Conservation (phyloP, 2,329 filamentous ascomycete species). For the Emmonsiellopsis sp. region DNA sequence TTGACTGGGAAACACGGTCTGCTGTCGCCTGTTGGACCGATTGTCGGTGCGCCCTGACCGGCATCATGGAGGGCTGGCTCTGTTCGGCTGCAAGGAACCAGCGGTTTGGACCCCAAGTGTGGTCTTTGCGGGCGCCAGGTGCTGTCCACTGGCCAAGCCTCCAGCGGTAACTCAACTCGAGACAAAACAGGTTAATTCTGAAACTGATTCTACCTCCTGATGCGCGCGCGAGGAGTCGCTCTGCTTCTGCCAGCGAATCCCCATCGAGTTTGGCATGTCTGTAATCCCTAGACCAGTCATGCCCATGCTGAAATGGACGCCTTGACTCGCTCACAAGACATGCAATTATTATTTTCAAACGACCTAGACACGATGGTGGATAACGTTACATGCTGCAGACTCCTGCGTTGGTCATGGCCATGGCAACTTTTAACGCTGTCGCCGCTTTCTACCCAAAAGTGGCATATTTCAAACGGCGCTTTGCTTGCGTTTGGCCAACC, state of each 20-base stretch:
- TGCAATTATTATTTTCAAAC: neutral
- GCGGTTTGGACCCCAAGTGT: neutral
- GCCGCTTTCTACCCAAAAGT: conserved; percentile 1
- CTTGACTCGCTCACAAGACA: conserved; percentile 5
- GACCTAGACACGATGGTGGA: neutral
- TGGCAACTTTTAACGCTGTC: neutral
- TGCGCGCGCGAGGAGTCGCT: neutral
- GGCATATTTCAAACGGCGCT: neutral
- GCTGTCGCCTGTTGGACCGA: neutral
- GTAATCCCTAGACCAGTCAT: neutral
- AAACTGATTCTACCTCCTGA: neutral
- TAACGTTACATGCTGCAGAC: neutral
- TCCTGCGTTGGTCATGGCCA: conserved; percentile 5
- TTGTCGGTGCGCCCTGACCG: neutral
- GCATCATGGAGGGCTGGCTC: neutral
- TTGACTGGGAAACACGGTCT: neutral
- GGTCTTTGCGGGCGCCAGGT: neutral
- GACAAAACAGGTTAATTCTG: conserved; percentile 1
- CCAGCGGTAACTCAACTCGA: conserved; percentile 1
- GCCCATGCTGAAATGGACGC: neutral
- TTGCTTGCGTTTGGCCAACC: neutral
- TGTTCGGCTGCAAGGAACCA: neutral
- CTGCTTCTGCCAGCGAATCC: neutral
- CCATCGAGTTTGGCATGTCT: neutral
- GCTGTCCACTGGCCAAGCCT: neutral